These are phyloP conservation scores for Schoenoplectus triqueter DNA, from an alignment of 202 grass and related monocot genomes.

Conservation along the genomic window DNA sequence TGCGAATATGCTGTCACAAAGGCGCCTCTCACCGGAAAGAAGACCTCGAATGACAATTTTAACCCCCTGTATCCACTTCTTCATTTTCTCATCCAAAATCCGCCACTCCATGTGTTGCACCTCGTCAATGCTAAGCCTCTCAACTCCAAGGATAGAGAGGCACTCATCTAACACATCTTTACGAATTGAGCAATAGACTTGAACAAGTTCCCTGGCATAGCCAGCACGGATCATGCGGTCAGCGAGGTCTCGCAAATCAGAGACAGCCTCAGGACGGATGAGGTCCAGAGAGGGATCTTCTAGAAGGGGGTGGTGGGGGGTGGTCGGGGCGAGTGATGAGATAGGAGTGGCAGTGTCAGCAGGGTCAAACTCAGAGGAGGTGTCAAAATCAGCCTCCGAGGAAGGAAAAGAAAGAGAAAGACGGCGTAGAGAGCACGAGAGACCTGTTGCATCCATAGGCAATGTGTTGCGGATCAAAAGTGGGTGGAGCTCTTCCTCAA, in stretches of 20 bases:
- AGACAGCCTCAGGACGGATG: slow-evolving; percentile 76
- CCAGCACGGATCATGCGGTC: slow-evolving; percentile 80
- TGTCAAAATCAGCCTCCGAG: slow-evolving; percentile 80
- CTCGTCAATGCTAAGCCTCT: slow-evolving; percentile 95
- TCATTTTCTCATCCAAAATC: slow-evolving; percentile 88
- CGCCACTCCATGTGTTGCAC: slow-evolving; percentile 91
- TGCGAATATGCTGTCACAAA: slow-evolving; percentile 71
- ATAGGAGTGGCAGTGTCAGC: slow-evolving; percentile 36
- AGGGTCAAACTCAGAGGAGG: slow-evolving; percentile 73
- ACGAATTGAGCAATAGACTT: slow-evolving; percentile 70
- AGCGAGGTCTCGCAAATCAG: slow-evolving; percentile 68
- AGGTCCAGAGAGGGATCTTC: slow-evolving; percentile 72
- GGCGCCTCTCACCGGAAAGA: slow-evolving; percentile 73
- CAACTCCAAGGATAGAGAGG: slow-evolving; percentile 79
- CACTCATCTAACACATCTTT: slow-evolving; percentile 85
- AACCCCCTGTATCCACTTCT: slow-evolving; percentile 90
- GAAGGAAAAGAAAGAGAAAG: slow-evolving; percentile 85
- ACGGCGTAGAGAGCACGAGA: slow-evolving; percentile 84
- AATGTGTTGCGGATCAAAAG: slow-evolving; percentile 77
- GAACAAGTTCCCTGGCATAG: slow-evolving; percentile 71
- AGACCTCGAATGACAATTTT: slow-evolving; percentile 71
- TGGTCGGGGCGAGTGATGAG: slow-evolving; percentile 25
- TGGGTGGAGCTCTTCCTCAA: slow-evolving; percentile 91
- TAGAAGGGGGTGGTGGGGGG: slow-evolving; percentile 47
- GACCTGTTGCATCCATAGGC: slow-evolving; percentile 65